Percentiles rank a stretch among this genome's conserved stretches.
These are phyloP conservation scores for Hibiscus mutabilis DNA, from an alignment of 345 rosid genomes.

Conservation along the genomic window DNA sequence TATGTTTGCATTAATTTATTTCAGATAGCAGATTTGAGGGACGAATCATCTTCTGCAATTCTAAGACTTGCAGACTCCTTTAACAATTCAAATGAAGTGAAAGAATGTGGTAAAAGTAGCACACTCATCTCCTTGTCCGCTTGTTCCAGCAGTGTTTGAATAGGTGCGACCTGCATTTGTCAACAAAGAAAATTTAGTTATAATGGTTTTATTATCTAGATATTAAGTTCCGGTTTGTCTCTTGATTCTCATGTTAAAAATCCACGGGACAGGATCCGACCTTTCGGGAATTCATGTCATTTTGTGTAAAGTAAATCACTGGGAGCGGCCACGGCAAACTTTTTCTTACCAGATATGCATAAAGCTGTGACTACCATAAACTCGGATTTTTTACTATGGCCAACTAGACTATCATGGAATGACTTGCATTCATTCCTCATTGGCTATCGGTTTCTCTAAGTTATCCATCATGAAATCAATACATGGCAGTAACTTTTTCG, in stretches of 20 bases:
- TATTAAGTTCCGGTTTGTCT: background rate
- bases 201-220: background rate
- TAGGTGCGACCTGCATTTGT: conserved; percentile 53
- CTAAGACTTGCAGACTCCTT: conserved; percentile 36
- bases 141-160: conserved; percentile 27
- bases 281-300: background rate
- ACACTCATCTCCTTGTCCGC: conserved; percentile 49
- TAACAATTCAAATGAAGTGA: conserved; percentile 66
- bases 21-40: conserved; percentile 34
- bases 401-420: too few species aligned
- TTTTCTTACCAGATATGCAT: background rate
- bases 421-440: too few species aligned
- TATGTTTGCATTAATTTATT: background rate
- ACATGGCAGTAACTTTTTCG: too few species aligned
- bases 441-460: too few species aligned
- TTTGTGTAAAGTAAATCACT: background rate
- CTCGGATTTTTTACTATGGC: background rate
- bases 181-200: background rate
- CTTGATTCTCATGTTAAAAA: background rate
- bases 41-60: conserved; percentile 31
- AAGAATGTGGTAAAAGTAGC: conserved; percentile 51
- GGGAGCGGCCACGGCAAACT: background rate
- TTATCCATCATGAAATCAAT: background rate
- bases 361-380: background rate
- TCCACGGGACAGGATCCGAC: background rate